Conservation (phyloP, 495 filamentous ascomycete species). For the Peziza echinospora region DNA sequence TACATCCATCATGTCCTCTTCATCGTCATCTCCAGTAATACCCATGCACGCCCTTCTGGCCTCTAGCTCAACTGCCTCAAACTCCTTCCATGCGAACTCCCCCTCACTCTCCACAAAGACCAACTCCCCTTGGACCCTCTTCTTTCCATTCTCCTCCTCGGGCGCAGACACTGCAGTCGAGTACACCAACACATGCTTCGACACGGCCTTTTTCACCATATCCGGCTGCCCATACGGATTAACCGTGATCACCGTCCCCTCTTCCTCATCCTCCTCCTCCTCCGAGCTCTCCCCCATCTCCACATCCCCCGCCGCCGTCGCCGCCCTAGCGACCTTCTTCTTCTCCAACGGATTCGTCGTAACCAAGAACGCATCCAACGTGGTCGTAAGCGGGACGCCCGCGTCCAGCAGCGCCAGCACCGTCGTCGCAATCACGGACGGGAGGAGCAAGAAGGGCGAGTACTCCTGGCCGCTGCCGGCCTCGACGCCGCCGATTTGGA, state of each 20-base stretch:
- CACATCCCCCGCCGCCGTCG: constrained; percentile 1
- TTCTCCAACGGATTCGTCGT: constrained; percentile 9
- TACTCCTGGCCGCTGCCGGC: too few relatives aligned
- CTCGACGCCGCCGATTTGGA: too few relatives aligned
- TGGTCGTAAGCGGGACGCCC: constrained; percentile 39
- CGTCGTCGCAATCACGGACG: constrained; percentile 15
- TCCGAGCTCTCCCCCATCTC: too few relatives aligned
- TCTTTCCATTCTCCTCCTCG: constrained; percentile 5
- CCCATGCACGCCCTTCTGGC: constrained; percentile 43
- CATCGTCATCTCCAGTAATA: constrained; percentile 23
- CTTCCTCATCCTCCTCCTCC: too few relatives aligned
- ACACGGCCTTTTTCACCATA: background rate
- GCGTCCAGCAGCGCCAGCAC: constrained; percentile 15
- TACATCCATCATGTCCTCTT: constrained; percentile 17
- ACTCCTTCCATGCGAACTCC: constrained; percentile 49
- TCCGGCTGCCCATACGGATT: background rate
- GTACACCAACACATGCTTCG: constrained; percentile 3
- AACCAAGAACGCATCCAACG: constrained; percentile 55
- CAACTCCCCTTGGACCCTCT: constrained; percentile 25
- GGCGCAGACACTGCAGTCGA: background rate
- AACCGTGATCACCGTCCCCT: too few relatives aligned
- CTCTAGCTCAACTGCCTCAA: constrained; percentile 46
- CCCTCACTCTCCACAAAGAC: constrained; percentile 67
- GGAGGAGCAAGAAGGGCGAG: constrained; percentile 9
- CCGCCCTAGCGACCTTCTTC: constrained; percentile 4